Conservation (phyloP, 2,329 filamentous ascomycete genomes). For the Trichoderma sp. region DNA sequence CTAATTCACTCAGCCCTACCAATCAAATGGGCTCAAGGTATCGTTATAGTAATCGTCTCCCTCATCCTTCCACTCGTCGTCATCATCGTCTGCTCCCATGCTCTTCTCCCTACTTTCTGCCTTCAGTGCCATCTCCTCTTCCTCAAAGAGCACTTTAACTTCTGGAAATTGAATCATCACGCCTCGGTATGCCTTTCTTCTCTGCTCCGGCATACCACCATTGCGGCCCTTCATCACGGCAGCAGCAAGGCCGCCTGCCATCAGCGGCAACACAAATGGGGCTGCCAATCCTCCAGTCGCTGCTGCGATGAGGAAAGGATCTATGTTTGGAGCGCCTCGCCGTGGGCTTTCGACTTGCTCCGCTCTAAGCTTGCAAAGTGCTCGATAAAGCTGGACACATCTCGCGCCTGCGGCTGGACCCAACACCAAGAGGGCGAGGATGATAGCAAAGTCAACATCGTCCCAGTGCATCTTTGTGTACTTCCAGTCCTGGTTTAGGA, state of each 20-base stretch:
- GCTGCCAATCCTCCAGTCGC: background rate
- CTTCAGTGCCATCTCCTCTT: background rate
- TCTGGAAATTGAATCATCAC: background rate
- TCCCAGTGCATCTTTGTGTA: slow-evolving; percentile 9
- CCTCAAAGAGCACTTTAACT: background rate
- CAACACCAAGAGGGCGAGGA: background rate
- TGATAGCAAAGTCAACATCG: slow-evolving; percentile 13
- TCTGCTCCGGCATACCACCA: background rate
- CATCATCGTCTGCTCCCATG: background rate
- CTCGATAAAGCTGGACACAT: background rate
- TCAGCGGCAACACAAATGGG: background rate
- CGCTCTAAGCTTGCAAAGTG: background rate
- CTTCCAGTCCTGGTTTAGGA: background rate
- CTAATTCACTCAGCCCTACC: background rate
- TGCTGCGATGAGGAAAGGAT: background rate
- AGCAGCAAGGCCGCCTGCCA: background rate
- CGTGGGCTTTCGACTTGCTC: background rate
- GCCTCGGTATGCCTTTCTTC: background rate
- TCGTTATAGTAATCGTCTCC: background rate
- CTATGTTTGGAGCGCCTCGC: background rate
- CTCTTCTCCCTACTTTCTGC: background rate
- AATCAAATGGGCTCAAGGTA: background rate
- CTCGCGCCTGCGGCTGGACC: background rate
- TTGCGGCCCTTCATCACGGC: background rate
- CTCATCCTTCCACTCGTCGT: slow-evolving; percentile 3